Evolutionary conservation across 441 rosid genomes (phyloP).

Genomic region (Isatis lusitanica): DNA sequence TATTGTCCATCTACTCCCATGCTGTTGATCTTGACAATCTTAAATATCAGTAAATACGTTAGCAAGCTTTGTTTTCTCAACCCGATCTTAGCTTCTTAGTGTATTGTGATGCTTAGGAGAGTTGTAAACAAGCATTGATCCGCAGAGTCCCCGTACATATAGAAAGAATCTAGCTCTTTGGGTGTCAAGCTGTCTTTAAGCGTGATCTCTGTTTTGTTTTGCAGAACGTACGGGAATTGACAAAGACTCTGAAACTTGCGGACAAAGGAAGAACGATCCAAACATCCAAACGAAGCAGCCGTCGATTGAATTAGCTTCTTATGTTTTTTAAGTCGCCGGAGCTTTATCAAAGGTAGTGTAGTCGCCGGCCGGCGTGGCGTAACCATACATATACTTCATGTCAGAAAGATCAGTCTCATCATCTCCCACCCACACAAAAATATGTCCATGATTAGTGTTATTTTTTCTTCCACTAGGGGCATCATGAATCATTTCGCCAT

Average conservation of each 20-base stretch:
- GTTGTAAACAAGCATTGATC: not conserved
- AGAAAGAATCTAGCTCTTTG: not conserved
- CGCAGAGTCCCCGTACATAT: not conserved
- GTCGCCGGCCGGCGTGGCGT: constrained; percentile 12
- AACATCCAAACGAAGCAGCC: constrained; percentile 27
- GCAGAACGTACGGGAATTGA: constrained; percentile 36
- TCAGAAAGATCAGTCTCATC: constrained; percentile 12
- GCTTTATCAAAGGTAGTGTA: constrained; percentile 27
- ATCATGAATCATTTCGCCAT: not conserved
- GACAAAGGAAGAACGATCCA: constrained; percentile 16
- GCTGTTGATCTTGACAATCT: not conserved
- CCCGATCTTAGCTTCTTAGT: not conserved
- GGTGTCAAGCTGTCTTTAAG: not conserved
- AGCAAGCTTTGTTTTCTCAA: not conserved
- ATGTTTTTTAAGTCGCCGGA: not conserved
- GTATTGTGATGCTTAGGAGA: not conserved
- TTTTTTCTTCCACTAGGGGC: constrained; percentile 32
- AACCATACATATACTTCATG: constrained; percentile 24
- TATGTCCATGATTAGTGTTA: constrained; percentile 27
- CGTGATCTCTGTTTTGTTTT: not conserved
- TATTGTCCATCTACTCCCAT: not conserved
- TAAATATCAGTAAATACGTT: not conserved
- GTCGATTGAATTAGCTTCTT: constrained; percentile 25
- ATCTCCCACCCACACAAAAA: not conserved
- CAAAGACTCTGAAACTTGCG: constrained; percentile 34